These are phyloP conservation scores for Didymella arachidicola DNA, from an alignment of 2,329 filamentous ascomycete genomes.

Conservation along the genomic window DNA sequence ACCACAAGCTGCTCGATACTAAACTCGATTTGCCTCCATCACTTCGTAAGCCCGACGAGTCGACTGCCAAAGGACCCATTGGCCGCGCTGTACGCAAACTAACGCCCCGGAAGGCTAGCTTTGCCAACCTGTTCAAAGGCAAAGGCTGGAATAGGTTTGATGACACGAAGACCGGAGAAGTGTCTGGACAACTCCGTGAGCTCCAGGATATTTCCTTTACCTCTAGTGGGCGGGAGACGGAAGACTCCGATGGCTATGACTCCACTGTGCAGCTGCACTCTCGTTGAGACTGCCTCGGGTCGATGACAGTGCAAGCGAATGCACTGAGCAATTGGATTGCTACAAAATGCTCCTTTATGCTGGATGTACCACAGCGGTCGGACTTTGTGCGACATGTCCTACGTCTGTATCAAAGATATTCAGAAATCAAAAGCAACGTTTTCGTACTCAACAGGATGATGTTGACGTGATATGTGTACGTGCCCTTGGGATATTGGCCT, in stretches of 20 bases:
- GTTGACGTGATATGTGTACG: background rate
- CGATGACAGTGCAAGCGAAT: background rate
- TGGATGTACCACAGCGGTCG: background rate
- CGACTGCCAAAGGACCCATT: constrained; percentile 34
- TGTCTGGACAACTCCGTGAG: constrained; percentile 6
- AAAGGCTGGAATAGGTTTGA: constrained; percentile 41
- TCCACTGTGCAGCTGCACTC: background rate
- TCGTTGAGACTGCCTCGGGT: background rate
- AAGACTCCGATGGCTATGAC: background rate
- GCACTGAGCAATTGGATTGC: background rate
- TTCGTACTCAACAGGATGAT: background rate
- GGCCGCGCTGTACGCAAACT: constrained; percentile 45
- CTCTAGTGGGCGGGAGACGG: background rate
- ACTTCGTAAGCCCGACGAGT: constrained; percentile 35
- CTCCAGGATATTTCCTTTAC: constrained; percentile 1
- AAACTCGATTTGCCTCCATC: constrained; percentile 26
- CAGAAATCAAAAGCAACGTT: constrained; percentile 1
- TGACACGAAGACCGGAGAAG: constrained; percentile 16
- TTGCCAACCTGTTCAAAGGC: constrained; percentile 46
- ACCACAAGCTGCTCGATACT: constrained; percentile 37
- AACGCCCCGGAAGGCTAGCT: constrained; percentile 46
- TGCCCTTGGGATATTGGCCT: background rate
- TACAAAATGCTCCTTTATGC: background rate
- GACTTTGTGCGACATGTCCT: background rate
- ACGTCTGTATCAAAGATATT: constrained; percentile 10